Evolutionary conservation across 305 asterid species (phyloP), one percentile per base, ranked within the genome.

Genomic region (Caryopteris hybrid): DNA sequence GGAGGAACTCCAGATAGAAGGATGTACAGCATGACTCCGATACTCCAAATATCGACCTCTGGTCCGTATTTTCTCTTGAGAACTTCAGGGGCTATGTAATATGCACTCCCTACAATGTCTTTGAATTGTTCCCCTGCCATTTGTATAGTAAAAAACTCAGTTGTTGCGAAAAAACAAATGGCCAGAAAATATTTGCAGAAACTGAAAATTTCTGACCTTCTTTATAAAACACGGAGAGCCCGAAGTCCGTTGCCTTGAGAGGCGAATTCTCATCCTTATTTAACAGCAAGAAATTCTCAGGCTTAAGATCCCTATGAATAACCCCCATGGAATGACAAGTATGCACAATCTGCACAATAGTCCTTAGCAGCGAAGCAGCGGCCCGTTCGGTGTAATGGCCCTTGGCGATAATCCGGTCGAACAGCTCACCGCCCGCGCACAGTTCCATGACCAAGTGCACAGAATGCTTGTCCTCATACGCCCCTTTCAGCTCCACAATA

Each of bases 301-400:
- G 88, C 74, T 85, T 85, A 18, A 85, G 86, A 67, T 84, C 89
- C 62, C 89, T 70, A 13, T 84, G 89, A 42, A 85, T 85, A 13
- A 85, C 88, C 42, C 91, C 91, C 91, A 85, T 83, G 8, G 85
- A 76, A 45, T 85, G 91, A 10, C 91, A 85, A 7, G 91, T 85
- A 27, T 85, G 91, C 42, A 85, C 87, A 21, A 85, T 85, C 70
- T 85, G 84, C 33, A 85, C 84, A 4, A 85, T 85, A 1, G 91
- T 85, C 64, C 91, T 52, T 47, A 85, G 53, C 64, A 83, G 52
- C 4, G 84, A 77, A 0, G 88, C 91, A 0, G 91, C 91, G 6
- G 84, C 91, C 14, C 91, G 78, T 48, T 85, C 91, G 0, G 88
- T 83, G 57, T 79, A 85, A 27, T 85, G 88, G 8, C 91, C 91